Percentiles rank a stretch among this genome's conserved stretches.
Conservation (phyloP, 495 filamentous ascomycete species). For the Neurospora cerealis region DNA sequence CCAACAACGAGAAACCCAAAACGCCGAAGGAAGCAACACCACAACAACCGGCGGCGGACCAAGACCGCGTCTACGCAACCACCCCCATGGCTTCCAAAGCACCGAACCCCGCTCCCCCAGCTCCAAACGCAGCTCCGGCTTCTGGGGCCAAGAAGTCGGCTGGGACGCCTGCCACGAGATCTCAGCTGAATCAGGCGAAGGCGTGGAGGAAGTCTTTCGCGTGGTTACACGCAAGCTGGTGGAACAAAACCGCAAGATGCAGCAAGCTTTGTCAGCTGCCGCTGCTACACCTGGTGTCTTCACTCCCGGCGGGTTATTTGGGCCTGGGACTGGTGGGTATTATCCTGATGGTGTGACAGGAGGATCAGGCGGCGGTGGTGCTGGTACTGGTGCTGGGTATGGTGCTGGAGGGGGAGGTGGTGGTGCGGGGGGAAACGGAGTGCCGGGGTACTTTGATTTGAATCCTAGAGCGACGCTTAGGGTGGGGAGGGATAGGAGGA, state of each 20-base stretch:
- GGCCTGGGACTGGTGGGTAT: neutral
- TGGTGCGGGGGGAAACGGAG: slow-evolving; percentile 8
- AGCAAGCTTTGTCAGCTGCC: slow-evolving; percentile 35
- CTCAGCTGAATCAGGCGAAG: slow-evolving; percentile 86
- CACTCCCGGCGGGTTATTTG: neutral
- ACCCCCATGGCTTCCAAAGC: slow-evolving; percentile 3
- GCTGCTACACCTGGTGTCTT: slow-evolving; percentile 26
- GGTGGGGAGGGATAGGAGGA: slow-evolving; percentile 50
- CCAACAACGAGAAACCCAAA: neutral
- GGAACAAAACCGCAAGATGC: slow-evolving; percentile 70
- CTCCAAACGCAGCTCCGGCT: slow-evolving; percentile 64
- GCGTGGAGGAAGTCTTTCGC: slow-evolving; percentile 93
- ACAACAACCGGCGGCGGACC: neutral
- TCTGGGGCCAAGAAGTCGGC: slow-evolving; percentile 85
- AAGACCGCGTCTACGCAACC: neutral
- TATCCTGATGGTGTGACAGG: neutral
- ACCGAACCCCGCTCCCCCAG: slow-evolving; percentile 52
- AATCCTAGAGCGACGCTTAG: slow-evolving; percentile 48
- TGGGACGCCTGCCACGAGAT: slow-evolving; percentile 98
- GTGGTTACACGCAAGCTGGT: slow-evolving; percentile 92
- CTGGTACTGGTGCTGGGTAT: neutral
- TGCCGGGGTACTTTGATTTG: slow-evolving; percentile 36
- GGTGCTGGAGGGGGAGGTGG: neutral
- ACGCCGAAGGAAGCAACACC: neutral
- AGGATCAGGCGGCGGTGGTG: neutral